These are phyloP conservation scores for Rutidosis leptorrhynchoides DNA, from an alignment of 129 eudicot species.

Conservation along the genomic window DNA sequence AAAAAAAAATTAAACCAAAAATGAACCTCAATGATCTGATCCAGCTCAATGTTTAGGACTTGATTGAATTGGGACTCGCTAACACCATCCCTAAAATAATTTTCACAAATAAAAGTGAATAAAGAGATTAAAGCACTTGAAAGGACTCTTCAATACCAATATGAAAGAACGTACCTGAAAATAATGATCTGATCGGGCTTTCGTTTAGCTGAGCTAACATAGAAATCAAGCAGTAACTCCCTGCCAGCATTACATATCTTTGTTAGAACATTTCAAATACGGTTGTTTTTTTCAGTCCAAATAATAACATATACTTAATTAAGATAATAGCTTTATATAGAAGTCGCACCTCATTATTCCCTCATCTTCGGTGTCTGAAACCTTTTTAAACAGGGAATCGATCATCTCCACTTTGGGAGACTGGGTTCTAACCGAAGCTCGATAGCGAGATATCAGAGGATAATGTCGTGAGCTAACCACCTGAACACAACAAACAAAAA, in stretches of 20 bases:
- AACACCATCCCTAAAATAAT: constrained; percentile 62
- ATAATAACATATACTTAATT: too few relatives aligned
- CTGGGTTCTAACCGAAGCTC: constrained; percentile 81
- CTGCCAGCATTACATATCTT: constrained; percentile 26
- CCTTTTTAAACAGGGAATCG: constrained; percentile 62
- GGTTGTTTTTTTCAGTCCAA: too few relatives aligned
- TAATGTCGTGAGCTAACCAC: constrained; percentile 84
- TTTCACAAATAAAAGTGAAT: neutral
- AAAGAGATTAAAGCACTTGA: neutral
- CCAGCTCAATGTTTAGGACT: constrained; percentile 72
- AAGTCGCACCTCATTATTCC: constrained; percentile 78
- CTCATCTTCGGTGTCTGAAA: constrained; percentile 49
- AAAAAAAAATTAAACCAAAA: neutral
- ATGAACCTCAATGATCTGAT: constrained; percentile 88
- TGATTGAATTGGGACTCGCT: constrained; percentile 84
- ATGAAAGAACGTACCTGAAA: constrained; percentile 50
- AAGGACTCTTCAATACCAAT: neutral
- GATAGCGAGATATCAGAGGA: constrained; percentile 82
- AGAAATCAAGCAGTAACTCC: constrained; percentile 68
- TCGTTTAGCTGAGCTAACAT: constrained; percentile 57
- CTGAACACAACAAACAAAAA: constrained; percentile 29
- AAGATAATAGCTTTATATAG: too few relatives aligned
- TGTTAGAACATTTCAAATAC: neutral
- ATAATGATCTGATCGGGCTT: constrained; percentile 87
- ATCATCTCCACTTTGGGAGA: constrained; percentile 82